Conservation (phyloP, 306 rosid genomes). For the Ziziphus jujuba region DNA sequence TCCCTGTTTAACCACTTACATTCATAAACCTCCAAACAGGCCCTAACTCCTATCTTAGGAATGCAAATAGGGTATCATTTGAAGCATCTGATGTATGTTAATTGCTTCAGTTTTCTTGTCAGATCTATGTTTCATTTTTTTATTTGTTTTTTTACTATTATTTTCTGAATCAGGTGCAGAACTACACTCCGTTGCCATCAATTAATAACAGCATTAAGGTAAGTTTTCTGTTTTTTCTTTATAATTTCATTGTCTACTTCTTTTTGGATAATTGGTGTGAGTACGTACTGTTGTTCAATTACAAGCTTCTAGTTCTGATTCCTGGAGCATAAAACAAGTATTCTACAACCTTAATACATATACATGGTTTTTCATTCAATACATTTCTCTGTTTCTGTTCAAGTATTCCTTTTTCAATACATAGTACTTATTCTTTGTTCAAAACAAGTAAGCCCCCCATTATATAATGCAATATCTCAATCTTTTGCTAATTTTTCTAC, state of each 20-base stretch:
- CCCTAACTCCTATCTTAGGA: neutral
- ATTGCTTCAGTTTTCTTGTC: neutral
- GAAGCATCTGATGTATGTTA: neutral
- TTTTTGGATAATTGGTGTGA: neutral
- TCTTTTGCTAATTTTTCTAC: too few species aligned
- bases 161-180: neutral
- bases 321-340: too few species aligned
- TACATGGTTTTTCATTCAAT: neutral
- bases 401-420: too few species aligned
- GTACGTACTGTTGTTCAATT: too few species aligned
- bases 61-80: neutral
- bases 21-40: neutral
- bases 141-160: neutral
- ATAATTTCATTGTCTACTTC: neutral
- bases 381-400: neutral
- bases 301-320: too few species aligned
- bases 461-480: too few species aligned
- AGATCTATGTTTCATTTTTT: neutral
- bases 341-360: neutral
- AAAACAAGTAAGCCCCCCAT: too few species aligned
- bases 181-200: neutral
- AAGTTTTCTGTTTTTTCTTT: neutral
- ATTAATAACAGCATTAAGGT: slow-evolving; percentile 3
- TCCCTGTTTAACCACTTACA: neutral
- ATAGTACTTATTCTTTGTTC: too few species aligned